Conservation (phyloP, 306 rosid species). For the Boehmeria nivea region DNA sequence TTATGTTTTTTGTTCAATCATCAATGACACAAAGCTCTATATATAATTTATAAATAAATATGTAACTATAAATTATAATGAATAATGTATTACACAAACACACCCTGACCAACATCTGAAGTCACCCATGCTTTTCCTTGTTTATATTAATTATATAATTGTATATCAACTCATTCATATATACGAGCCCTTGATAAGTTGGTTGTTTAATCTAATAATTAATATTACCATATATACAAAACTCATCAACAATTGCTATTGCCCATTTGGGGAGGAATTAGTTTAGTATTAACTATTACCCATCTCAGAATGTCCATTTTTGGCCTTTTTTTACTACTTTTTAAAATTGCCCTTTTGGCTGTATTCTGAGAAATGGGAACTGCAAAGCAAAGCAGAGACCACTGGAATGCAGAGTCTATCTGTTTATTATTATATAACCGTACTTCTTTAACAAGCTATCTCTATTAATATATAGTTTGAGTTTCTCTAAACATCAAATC, state of each 20-base stretch:
- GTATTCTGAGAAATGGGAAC: too few species aligned
- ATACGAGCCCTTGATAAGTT: not conserved
- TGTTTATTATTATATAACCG: too few species aligned
- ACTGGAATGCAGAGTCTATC: too few species aligned
- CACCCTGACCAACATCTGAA: conserved; percentile 11
- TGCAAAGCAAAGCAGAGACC: too few species aligned
- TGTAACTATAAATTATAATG: not conserved
- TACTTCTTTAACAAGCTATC: too few species aligned
- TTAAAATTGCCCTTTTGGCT: conserved; percentile 19
- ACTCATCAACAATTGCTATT: not conserved
- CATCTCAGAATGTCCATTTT: conserved; percentile 28
- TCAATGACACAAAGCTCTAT: conserved; percentile 45
- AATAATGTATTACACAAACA: conserved; percentile 6
- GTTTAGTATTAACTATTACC: conserved; percentile 14
- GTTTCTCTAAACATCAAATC: too few species aligned
- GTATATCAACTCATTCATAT: not conserved
- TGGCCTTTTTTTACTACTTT: conserved; percentile 10
- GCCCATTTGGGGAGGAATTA: conserved; percentile 18
- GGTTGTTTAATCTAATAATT: not conserved
- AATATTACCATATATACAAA: not conserved
- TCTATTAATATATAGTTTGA: too few species aligned
- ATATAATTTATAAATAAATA: not conserved
- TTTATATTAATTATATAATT: not conserved
- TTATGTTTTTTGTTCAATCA: conserved; percentile 61
- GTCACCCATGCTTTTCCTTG: conserved; percentile 31